phyloP scores from a whole-genome alignment of 2,329 filamentous ascomycete species.

The Alternaria gansuensis region DNA sequence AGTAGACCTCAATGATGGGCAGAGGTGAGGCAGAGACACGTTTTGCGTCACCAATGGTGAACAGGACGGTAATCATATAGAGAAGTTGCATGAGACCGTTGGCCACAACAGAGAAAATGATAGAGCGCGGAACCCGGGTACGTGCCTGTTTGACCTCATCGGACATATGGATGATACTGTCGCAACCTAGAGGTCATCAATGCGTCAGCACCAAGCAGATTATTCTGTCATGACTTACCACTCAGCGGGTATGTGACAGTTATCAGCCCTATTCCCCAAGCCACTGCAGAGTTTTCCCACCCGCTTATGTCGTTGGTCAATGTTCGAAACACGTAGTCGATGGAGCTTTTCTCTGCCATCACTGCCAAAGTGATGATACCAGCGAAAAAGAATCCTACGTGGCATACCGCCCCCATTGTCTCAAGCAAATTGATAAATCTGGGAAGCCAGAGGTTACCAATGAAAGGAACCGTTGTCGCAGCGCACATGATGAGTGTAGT shows the following conservation, averaged over 20 bases:
- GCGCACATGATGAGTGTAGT: slow-evolving; percentile 57
- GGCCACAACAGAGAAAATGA: slow-evolving; percentile 57
- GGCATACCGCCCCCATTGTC: slow-evolving; percentile 56
- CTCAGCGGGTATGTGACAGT: slow-evolving; percentile 36
- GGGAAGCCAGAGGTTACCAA: slow-evolving; percentile 56
- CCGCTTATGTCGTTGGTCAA: slow-evolving; percentile 56
- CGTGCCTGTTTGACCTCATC: slow-evolving; percentile 39
- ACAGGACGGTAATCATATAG: slow-evolving; percentile 56
- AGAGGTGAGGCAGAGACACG: slow-evolving; percentile 40
- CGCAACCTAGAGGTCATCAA: slow-evolving; percentile 51
- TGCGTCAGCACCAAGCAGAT: neutral
- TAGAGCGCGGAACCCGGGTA: slow-evolving; percentile 42
- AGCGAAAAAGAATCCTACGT: slow-evolving; percentile 60
- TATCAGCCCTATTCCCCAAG: slow-evolving; percentile 52
- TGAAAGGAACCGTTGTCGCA: slow-evolving; percentile 49
- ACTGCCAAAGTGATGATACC: slow-evolving; percentile 58
- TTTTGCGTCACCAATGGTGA: slow-evolving; percentile 57
- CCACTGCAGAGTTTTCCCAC: slow-evolving; percentile 56
- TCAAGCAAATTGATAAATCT: slow-evolving; percentile 58
- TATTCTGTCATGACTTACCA: neutral
- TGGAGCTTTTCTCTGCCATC: slow-evolving; percentile 52
- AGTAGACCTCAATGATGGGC: slow-evolving; percentile 62
- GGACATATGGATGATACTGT: slow-evolving; percentile 57
- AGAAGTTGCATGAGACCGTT: slow-evolving; percentile 56
- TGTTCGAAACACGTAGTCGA: slow-evolving; percentile 56